Percentiles rank a stretch among this genome's conserved stretches.
Conservation (phyloP, 306 rosid species). For the Oemleria cerasiformis region DNA sequence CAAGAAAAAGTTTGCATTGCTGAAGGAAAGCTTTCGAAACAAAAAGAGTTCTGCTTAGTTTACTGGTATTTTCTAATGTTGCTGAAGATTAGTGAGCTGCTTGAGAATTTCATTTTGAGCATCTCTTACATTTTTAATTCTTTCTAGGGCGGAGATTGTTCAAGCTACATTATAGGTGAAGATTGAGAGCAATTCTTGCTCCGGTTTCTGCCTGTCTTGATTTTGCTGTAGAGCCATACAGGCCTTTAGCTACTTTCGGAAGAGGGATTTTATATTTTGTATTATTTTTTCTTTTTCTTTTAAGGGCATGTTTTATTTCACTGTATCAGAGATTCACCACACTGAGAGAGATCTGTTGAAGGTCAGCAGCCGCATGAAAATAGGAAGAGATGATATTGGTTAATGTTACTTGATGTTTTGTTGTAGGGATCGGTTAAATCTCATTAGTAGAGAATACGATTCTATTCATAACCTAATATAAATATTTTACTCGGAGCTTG, state of each 20-base stretch:
- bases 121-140: conserved; percentile 25
- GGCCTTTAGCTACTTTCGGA: conserved; percentile 37
- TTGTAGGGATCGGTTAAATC: background rate
- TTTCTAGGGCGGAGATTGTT: conserved; percentile 16
- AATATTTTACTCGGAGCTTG: background rate
- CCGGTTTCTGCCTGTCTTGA: conserved; percentile 20
- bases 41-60: conserved; percentile 59
- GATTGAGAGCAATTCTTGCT: conserved; percentile 18
- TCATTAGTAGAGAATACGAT: background rate
- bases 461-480: background rate
- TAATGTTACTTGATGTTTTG: background rate
- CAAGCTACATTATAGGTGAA: conserved; percentile 11
- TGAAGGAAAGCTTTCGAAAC: conserved; percentile 93
- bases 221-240: conserved; percentile 32
- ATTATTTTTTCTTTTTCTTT: background rate
- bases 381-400: conserved; percentile 9
- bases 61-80: conserved; percentile 1
- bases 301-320: conserved; percentile 13
- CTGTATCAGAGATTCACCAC: conserved; percentile 11
- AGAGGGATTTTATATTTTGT: conserved; percentile 24
- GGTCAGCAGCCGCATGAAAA: conserved; percentile 13
- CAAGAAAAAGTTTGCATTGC: conserved; percentile 74
- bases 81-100: conserved; percentile 12
- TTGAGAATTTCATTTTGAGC: background rate
- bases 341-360: conserved; percentile 1